These are phyloP conservation scores for Linnemannia exigua DNA, from an alignment of 192 early-diverging fungal genomes.

Conservation along the genomic window DNA sequence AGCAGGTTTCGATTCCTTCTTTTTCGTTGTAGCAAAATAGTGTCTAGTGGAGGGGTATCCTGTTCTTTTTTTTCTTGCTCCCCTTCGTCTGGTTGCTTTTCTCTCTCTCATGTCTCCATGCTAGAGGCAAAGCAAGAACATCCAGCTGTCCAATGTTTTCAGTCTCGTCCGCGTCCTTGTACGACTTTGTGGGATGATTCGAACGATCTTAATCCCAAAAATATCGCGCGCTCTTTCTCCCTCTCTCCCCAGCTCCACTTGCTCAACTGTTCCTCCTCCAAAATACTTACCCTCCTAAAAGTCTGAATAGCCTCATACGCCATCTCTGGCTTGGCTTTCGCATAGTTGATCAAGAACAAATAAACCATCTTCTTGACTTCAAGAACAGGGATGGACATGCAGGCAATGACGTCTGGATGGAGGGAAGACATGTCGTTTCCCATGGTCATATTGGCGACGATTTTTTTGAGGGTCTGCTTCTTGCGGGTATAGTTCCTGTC, in stretches of 20 bases:
- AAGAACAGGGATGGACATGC: slow-evolving; percentile 90
- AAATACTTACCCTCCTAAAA: slow-evolving; percentile 79
- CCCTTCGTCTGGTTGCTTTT: too few species aligned
- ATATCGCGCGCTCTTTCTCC: too few species aligned
- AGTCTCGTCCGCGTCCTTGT: too few species aligned
- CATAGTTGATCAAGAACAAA: slow-evolving; percentile 97
- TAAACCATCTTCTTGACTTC: slow-evolving; percentile 96
- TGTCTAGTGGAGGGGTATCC: too few species aligned
- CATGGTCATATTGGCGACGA: slow-evolving; percentile 99
- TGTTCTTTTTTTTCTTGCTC: not conserved
- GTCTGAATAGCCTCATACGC: slow-evolving; percentile 91
- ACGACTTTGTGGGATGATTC: too few species aligned
- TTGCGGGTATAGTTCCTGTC: slow-evolving; percentile 87
- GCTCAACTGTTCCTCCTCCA: too few species aligned
- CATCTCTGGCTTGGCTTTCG: slow-evolving; percentile 93
- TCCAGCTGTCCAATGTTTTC: too few species aligned
- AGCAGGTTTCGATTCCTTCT: too few species aligned
- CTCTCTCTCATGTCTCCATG: too few species aligned
- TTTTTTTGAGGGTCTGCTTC: slow-evolving; percentile 90
- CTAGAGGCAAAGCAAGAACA: too few species aligned
- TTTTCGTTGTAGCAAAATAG: not conserved
- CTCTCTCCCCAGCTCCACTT: too few species aligned
- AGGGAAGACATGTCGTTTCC: slow-evolving; percentile 99
- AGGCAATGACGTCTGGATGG: slow-evolving; percentile 92
- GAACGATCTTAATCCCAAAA: too few species aligned